Evolutionary conservation across 2,329 filamentous ascomycete species (phyloP), one percentile per base, ranked within the genome.

Genomic region (Alternaria atra): DNA sequence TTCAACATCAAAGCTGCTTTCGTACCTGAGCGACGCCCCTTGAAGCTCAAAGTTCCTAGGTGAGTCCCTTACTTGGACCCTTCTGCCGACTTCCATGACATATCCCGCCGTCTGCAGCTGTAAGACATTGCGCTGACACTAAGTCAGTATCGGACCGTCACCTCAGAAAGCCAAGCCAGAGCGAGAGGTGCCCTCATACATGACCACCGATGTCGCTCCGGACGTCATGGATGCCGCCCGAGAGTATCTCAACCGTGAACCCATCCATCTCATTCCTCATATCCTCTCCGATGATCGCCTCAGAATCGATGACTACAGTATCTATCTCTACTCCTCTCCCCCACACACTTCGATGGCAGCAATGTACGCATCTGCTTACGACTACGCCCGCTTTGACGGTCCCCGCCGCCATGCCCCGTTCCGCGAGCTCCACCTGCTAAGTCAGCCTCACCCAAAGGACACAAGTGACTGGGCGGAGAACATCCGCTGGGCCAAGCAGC

Each of bases 401-500:
- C 65, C 70, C n/a, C 69, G 70, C 23, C 55, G 39, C 10, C 25
- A 43, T 8, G 25, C 67, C 1, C 72, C 72, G 4, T 75, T 62
- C 56, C 72, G 73, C 32, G 71, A 73, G 64, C 55, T 76, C n/a
- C 58, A 74, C 29, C 66, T 61, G 4, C 37, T 77, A 27, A 68
- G 61, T 8, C 40, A 68, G 8, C 73, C 72, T 4, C 20, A 37
- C 1, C 10, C n/a, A 0, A 39, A 37, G 7, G 72, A 76, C 37
- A 52, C 35, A 0, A 68, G 65, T 44, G 74, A 74, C 10, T 75
- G 71, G 71, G 73, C 73, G 0, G 75, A 77, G 61, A 75, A 74
- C n/a, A 67, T 77, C 4, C 69, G 73, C 12, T 77, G 74, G 73
- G 71, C 72, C 7, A 74, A 73, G 50, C 63, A 76, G 60, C 73